Base-by-base conservation (phyloP, 225 moss, liverwort and hornwort species). In the Bryoerythrophyllum caledonicum region DNA sequence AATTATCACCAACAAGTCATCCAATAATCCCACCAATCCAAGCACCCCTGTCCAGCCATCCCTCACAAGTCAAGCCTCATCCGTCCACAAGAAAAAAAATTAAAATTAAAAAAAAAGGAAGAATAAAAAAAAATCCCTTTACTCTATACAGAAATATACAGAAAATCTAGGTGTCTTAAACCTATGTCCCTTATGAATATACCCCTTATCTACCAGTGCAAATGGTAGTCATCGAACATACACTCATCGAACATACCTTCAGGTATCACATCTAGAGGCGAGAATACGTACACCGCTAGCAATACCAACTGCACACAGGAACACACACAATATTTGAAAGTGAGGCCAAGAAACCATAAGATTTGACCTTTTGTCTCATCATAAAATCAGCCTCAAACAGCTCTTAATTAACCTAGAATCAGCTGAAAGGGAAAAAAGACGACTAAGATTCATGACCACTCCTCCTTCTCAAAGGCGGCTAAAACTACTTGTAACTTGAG, bases 21-120 rank as follows among this genome's bases (percentile, higher is more conserved):
- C 93, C 86, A 94, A 77, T 48, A 94, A 85, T 67, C 93, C 93
- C 69, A 94, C 91, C 70, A 94, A 74, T 55, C 93, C 93, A 55
- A 91, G 82, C 71, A 93, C 84, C 82, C 88, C 90, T 89, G 89
- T 86, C 80, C 87, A 92, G 71, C 86, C 85, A 89, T 86, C 71
- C 40, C 74, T 44, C 76, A 49, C 76, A 63, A 61, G 54, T 68
- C 65, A 65, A 70, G 19, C 25, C 43, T 43, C 60, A n/a, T 64
- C 55, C 24, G 32, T 62, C 54, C 35, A 44, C 35, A 44, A 46
- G 4, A 16, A 46, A 46, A 48, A 48, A 49, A 19, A 46, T 0
- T 0, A 4, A 15, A 15, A 48, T 32, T 32, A 24, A 30, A 62
- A 5, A 20, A 63, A 19, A 27, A 4, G n/a, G n/a, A 20, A 9